These are phyloP conservation scores for Lentinula detonsa DNA, from an alignment of 768 basidiomycete genomes.

Conservation along the genomic window DNA sequence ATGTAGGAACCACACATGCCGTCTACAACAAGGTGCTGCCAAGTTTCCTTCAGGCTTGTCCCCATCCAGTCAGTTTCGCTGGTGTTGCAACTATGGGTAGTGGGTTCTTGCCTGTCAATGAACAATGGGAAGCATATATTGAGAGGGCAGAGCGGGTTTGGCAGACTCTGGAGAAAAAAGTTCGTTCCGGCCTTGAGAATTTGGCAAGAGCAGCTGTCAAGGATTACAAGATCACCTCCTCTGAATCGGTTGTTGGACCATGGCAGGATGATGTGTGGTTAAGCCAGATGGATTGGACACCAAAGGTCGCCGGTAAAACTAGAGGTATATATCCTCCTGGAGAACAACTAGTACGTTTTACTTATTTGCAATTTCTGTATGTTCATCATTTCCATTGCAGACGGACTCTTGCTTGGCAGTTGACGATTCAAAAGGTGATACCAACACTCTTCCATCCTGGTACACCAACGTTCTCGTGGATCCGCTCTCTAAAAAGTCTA, in stretches of 20 bases:
- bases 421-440: not conserved
- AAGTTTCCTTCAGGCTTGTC: constrained; percentile 75
- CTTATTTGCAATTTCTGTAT: not conserved
- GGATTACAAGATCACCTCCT: constrained; percentile 14
- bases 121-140: constrained; percentile 84
- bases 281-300: constrained; percentile 91
- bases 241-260: constrained; percentile 24
- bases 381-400: not conserved
- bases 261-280: constrained; percentile 83
- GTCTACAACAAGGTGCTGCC: constrained; percentile 78
- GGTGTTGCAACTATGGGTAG: constrained; percentile 90
- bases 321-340: constrained; percentile 44
- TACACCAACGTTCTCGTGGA: constrained; percentile 41
- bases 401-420: not conserved
- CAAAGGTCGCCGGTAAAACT: constrained; percentile 69
- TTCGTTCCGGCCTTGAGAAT: constrained; percentile 55
- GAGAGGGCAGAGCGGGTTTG: constrained; percentile 73
- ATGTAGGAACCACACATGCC: constrained; percentile 79
- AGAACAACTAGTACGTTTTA: constrained; percentile 10
- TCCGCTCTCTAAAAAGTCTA: constrained; percentile 31
- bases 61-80: constrained; percentile 89
- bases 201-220: constrained; percentile 60
- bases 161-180: constrained; percentile 56
- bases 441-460: constrained; percentile 42
- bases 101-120: constrained; percentile 85